Conservation (phyloP, 129 eudicot species). For the Tagetes erecta region DNA sequence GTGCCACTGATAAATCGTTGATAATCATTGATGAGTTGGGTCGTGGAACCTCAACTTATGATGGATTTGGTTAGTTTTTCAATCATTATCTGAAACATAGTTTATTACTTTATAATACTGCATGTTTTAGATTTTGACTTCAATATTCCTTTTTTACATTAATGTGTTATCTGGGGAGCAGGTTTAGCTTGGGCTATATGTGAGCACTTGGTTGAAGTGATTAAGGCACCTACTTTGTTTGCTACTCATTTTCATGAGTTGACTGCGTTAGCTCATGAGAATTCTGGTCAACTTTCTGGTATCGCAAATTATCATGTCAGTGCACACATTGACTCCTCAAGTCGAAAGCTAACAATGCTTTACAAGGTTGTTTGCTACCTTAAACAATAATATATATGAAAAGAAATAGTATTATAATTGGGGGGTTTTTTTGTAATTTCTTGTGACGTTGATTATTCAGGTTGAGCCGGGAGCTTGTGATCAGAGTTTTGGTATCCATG, state of each 20-base stretch:
- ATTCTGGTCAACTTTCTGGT: constrained; percentile 52
- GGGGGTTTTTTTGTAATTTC: not conserved
- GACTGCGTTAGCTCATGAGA: constrained; percentile 83
- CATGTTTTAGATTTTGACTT: not conserved
- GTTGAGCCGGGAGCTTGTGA: constrained; percentile 98
- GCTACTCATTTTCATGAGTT: constrained; percentile 99
- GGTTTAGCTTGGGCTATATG: constrained; percentile 99
- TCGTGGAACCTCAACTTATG: constrained; percentile 99
- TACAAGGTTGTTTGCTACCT: constrained; percentile 64
- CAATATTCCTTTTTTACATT: not conserved
- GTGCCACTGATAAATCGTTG: constrained; percentile 88
- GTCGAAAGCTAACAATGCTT: constrained; percentile 95
- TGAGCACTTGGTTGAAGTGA: constrained; percentile 89
- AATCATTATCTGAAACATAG: not conserved
- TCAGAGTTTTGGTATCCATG: constrained; percentile 98
- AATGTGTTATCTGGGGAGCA: constrained; percentile 34
- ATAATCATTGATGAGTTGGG: constrained; percentile 93
- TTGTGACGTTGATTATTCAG: constrained; percentile 33
- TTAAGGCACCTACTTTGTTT: constrained; percentile 89
- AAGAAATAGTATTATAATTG: not conserved
- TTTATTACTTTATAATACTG: not conserved
- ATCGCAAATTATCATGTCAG: constrained; percentile 92
- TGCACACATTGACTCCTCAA: constrained; percentile 87
- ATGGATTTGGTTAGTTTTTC: constrained; percentile 87
- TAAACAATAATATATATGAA: not conserved